A percentile compares a stretch with the other conserved stretches of the same genome.
Conservation (phyloP, 2,329 filamentous ascomycete species). For the Fusarium chlamydosporum region DNA sequence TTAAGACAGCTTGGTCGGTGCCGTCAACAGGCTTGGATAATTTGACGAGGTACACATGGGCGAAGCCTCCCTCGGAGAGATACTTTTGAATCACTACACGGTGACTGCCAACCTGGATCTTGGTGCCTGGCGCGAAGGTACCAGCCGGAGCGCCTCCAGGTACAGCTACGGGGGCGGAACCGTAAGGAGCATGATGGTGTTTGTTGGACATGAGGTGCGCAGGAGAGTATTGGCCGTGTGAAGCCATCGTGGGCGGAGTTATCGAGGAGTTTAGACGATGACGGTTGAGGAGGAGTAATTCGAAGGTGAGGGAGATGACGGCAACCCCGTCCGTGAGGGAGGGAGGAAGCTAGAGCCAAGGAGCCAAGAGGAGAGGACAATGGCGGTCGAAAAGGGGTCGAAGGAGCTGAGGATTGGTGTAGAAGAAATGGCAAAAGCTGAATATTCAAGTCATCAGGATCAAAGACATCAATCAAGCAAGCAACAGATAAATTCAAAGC, state of each 20-base stretch:
- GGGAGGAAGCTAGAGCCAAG: constrained; percentile 33
- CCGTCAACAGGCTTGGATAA: constrained; percentile 82
- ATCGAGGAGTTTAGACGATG: constrained; percentile 17
- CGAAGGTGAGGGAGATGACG: constrained; percentile 35
- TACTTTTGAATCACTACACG: constrained; percentile 96
- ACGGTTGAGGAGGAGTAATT: constrained; percentile 27
- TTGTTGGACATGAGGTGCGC: constrained; percentile 51
- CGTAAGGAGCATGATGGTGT: constrained; percentile 62
- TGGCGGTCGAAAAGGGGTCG: constrained; percentile 41
- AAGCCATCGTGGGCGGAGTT: constrained; percentile 53
- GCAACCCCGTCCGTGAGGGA: constrained; percentile 34
- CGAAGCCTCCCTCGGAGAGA: constrained; percentile 97
- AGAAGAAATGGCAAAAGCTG: constrained; percentile 41
- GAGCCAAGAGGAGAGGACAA: constrained; percentile 31
- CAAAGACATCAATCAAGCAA: constrained; percentile 35
- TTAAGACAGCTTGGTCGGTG: constrained; percentile 86
- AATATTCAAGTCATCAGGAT: constrained; percentile 49
- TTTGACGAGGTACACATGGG: constrained; percentile 97
- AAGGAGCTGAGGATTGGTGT: constrained; percentile 31
- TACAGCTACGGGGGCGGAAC: constrained; percentile 59
- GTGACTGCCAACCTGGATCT: constrained; percentile 95
- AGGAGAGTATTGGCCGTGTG: constrained; percentile 55
- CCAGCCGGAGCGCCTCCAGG: constrained; percentile 73
- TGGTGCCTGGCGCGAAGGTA: constrained; percentile 92
- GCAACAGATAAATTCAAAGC: constrained; percentile 44